A percentile compares a stretch with the other conserved stretches of the same genome.
Evolutionary conservation across 805 yeast genomes (phyloP).

Genomic region (Tetrapisispora pingtungensis): DNA sequence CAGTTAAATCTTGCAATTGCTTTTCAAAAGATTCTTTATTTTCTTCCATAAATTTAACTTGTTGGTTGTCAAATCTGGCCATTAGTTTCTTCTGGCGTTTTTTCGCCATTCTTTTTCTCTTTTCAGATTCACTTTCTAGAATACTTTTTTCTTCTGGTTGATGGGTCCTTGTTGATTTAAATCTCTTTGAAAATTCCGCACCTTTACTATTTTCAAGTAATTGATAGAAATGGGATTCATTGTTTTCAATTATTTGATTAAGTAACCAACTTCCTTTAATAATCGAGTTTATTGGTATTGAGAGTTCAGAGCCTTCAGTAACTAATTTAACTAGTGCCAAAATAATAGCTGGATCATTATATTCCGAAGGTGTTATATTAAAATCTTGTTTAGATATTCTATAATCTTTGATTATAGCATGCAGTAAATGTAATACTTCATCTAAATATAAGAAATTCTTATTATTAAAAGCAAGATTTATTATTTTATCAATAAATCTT

Average conservation of each 20-base stretch:
- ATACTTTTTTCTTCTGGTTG: conserved; percentile 13
- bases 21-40: conserved; percentile 22
- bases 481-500: conserved; percentile 46
- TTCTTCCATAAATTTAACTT: conserved; percentile 57
- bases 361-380: conserved; percentile 47
- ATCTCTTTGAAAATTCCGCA: conserved; percentile 37
- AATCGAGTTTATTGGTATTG: conserved; percentile 38
- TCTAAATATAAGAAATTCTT: conserved; percentile 47
- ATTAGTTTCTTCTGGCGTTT: conserved; percentile 52
- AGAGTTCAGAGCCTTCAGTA: conserved; percentile 30
- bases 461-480: conserved; percentile 42
- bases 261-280: conserved; percentile 50
- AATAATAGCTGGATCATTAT: conserved; percentile 13
- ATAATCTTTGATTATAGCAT: conserved; percentile 44
- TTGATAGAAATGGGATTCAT: conserved; percentile 38
- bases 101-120: conserved; percentile 46
- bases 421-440: conserved; percentile 56
- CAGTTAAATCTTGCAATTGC: neutral
- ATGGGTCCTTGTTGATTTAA: conserved; percentile 35
- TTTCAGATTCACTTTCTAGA: conserved; percentile 46
- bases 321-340: conserved; percentile 39
- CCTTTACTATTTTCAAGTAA: conserved; percentile 51
- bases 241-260: conserved; percentile 40
- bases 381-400: conserved; percentile 39
- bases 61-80: conserved; percentile 61